Conservation (phyloP, 768 basidiomycete genomes). For the Phanerochaete sordida region DNA sequence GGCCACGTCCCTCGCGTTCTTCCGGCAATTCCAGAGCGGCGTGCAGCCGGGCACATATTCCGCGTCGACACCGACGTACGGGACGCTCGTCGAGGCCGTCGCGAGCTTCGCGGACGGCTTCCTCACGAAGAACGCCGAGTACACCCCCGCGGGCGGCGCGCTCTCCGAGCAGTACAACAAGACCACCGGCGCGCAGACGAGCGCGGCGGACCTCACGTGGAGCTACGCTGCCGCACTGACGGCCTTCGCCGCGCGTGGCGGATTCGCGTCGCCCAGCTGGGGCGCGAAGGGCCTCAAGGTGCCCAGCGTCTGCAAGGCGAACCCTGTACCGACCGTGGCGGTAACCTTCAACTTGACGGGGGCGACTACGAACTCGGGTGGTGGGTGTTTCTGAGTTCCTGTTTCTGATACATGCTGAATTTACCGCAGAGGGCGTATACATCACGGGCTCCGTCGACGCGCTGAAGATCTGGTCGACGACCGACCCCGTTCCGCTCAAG, state of each 20-base stretch:
- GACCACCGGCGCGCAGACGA: constrained; percentile 46
- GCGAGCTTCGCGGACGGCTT: constrained; percentile 64
- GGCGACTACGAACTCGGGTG: constrained; percentile 57
- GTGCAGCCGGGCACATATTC: constrained; percentile 52
- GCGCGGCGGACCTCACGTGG: constrained; percentile 73
- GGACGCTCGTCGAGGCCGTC: constrained; percentile 45
- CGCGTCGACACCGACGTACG: constrained; percentile 44
- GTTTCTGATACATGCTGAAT: not conserved
- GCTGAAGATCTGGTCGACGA: constrained; percentile 59
- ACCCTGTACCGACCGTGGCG: constrained; percentile 32
- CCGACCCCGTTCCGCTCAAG: constrained; percentile 49
- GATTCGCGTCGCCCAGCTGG: constrained; percentile 52
- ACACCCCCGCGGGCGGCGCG: constrained; percentile 58
- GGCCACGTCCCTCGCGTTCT: constrained; percentile 63
- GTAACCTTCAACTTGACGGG: constrained; percentile 64
- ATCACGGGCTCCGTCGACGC: constrained; percentile 57
- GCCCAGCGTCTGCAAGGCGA: constrained; percentile 39
- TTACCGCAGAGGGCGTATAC: constrained; percentile 58
- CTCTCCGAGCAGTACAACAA: constrained; percentile 64
- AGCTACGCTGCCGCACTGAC: constrained; percentile 71
- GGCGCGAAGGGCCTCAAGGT: constrained; percentile 58
- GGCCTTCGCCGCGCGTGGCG: constrained; percentile 52
- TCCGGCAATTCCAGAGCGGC: constrained; percentile 52
- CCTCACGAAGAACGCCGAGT: constrained; percentile 50
- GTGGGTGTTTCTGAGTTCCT: constrained; percentile 31